These are phyloP conservation scores for Echinosphaeria canescens DNA, from an alignment of 2,329 filamentous ascomycete genomes.

Conservation along the genomic window DNA sequence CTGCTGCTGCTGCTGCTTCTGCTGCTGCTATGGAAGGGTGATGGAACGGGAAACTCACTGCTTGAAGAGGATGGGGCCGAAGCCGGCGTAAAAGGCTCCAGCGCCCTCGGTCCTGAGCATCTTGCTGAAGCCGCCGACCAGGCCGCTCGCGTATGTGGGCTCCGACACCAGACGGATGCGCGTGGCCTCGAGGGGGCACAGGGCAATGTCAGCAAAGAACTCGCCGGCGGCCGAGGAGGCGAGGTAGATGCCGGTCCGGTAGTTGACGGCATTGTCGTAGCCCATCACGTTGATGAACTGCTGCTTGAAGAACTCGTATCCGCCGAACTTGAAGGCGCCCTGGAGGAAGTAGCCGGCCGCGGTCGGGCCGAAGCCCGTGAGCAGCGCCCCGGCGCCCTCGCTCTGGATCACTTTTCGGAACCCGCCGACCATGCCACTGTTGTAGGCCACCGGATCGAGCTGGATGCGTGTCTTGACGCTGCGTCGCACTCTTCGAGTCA, in stretches of 20 bases:
- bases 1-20: too few species aligned
- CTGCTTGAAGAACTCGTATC: conserved; percentile 94
- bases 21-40: too few species aligned
- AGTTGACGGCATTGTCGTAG: conserved; percentile 54
- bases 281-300: conserved; percentile 66
- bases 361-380: conserved; percentile 72
- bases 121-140: conserved; percentile 62
- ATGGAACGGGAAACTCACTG: conserved; percentile 27
- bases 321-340: conserved; percentile 83
- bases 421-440: conserved; percentile 67
- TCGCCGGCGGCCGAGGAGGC: conserved; percentile 43
- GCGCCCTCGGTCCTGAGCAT: conserved; percentile 67
- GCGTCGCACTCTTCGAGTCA: too few species aligned
- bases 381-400: conserved; percentile 69
- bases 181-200: conserved; percentile 82
- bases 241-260: conserved; percentile 67
- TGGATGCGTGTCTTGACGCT: conserved; percentile 95
- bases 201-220: conserved; percentile 58
- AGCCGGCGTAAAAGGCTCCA: conserved; percentile 77
- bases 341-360: conserved; percentile 86
- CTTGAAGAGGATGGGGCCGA: conserved; percentile 72
- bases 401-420: conserved; percentile 70
- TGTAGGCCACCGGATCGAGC: conserved; percentile 78
- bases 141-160: conserved; percentile 65
- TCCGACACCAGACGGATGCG: conserved; percentile 85